These are phyloP conservation scores for Ceratocystis alfenasii DNA, from an alignment of 2,329 filamentous ascomycete genomes.

Conservation along the genomic window DNA sequence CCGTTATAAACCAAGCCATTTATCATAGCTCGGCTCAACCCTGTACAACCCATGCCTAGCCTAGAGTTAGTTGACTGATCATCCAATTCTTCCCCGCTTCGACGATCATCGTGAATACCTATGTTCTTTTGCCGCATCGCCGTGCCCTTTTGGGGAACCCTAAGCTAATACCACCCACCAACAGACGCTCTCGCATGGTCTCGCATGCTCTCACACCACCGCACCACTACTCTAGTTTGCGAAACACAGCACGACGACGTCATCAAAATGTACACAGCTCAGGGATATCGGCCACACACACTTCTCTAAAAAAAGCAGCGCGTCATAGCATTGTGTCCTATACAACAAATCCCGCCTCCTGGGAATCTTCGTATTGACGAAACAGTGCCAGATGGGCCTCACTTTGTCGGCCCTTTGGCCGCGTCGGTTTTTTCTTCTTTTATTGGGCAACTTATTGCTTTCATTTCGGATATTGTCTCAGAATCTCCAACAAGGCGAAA, in stretches of 20 bases:
- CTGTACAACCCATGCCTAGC: background rate
- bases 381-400: background rate
- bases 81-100: conserved; percentile 1
- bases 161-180: background rate
- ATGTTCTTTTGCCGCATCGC: background rate
- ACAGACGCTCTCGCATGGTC: too few species aligned
- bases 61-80: background rate
- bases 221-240: too few species aligned
- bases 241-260: background rate
- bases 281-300: background rate
- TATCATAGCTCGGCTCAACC: background rate
- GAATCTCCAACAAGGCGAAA: conserved; percentile 3
- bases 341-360: background rate
- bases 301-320: background rate
- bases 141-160: background rate
- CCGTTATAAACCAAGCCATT: background rate
- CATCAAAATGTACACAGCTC: background rate
- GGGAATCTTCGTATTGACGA: background rate
- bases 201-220: too few species aligned
- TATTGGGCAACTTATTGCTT: background rate
- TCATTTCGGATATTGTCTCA: conserved; percentile 1
- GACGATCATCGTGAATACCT: background rate
- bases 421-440: background rate
- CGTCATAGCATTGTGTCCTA: background rate
- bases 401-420: background rate